phyloP scores from a whole-genome alignment of 2,329 filamentous ascomycete species.

The Trichothecium roseum region DNA sequence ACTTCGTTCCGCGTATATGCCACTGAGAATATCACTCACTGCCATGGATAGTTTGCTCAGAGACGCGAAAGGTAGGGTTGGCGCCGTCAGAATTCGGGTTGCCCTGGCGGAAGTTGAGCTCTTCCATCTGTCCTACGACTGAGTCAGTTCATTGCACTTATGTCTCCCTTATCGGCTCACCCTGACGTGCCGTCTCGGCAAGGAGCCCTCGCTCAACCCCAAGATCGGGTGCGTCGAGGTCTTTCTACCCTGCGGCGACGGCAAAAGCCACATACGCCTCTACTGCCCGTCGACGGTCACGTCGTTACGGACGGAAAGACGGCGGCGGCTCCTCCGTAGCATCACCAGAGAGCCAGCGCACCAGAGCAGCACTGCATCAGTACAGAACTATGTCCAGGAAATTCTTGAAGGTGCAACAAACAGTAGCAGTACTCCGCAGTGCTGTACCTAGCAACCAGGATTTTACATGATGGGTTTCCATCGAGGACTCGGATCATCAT shows the following conservation, averaged over 20 bases:
- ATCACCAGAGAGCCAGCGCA: no score
- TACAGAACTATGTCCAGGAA: constrained; percentile 17
- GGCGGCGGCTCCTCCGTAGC: no score
- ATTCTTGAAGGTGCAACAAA: constrained; percentile 15
- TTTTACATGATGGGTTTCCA: constrained; percentile 21
- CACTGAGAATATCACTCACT: constrained; percentile 33
- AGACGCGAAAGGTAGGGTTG: constrained; percentile 31
- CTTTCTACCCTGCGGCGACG: constrained; percentile 18
- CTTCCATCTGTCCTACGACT: constrained; percentile 36
- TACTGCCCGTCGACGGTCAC: constrained; percentile 14
- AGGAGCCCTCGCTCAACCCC: constrained; percentile 34
- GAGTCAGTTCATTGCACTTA: constrained; percentile 1
- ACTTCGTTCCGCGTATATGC: constrained; percentile 32
- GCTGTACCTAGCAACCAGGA: constrained; percentile 12
- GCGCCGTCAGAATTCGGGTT: constrained; percentile 46
- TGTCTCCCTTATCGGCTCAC: constrained; percentile 11
- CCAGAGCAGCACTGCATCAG: no score
- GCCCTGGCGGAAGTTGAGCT: constrained; percentile 30
- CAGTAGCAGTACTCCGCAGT: not conserved
- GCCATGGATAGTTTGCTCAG: constrained; percentile 34
- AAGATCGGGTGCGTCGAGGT: constrained; percentile 16
- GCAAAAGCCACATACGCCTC: constrained; percentile 20
- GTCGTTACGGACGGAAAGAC: constrained; percentile 4
- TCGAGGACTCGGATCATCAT: no score
- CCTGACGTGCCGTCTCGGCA: constrained; percentile 34